Base-by-base conservation (phyloP, 441 rosid species). In the Arabidopsis lyrata region DNA sequence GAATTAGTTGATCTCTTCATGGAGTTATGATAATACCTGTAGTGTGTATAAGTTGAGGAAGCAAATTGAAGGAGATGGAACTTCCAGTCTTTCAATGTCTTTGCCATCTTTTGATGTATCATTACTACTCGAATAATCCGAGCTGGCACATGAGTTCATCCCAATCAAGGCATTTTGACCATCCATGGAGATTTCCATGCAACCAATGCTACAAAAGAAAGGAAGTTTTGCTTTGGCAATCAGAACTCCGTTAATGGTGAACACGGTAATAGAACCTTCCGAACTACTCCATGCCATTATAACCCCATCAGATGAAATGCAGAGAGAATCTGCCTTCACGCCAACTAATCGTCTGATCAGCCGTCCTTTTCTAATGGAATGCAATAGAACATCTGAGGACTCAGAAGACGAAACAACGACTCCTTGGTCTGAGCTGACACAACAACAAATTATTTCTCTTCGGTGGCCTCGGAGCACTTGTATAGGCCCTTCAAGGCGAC, bases 401-500 rank as follows among this genome's bases (percentile, higher is more conserved):
- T 76, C 81, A 24, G 97, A 86, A 73, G 90, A 87, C 6, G 99
- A 96, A 72, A 89, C 96, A 72, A 85, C 88, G 54, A 93, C 78
- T 66, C 99, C 98, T 31, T 89, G 87, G 82, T 91, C 97, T 29
- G 98, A 91, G 83, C 88, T 93, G 69, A 93, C 88, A 70, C 94
- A 91, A 77, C 98, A 93, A 78, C 83, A 83, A 38, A 85, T 77
- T 79, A 96, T 75, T 68, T 93, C 97, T 73, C 82, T 77, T 49
- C 75, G 89, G 59, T 96, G 98, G 45, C 99, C 98, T 59, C 96
- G 92, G 27, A 96, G 91, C 68, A 91, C 96, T 78, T 93, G 97
- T 72, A 93, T 74, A 4, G 98, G 98, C 78, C 99, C 99, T 84
- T 96, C 98, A 76, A 96, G 80, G n/a, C 84, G 87, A 52, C 72